Conservation (phyloP, 2,329 filamentous ascomycete species). For the Talaromyces islandicus region DNA sequence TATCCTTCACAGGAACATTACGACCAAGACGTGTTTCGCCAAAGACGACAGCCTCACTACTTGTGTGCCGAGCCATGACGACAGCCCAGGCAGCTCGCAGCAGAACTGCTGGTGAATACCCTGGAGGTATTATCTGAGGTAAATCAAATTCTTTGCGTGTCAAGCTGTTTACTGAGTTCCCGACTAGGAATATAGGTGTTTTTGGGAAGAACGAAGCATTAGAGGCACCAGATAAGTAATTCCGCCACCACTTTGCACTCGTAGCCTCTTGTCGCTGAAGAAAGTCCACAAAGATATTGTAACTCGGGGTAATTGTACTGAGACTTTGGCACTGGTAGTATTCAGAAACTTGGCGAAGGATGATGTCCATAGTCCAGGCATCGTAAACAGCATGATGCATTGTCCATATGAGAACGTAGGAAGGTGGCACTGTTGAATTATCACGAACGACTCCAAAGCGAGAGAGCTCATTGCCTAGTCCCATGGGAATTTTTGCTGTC, state of each 20-base stretch:
- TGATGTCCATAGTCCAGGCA: background rate
- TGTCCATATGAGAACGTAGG: background rate
- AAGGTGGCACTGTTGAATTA: background rate
- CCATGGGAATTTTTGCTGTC: background rate
- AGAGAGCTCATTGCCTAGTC: background rate
- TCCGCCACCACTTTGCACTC: background rate
- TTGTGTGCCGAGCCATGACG: background rate
- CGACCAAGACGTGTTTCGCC: background rate
- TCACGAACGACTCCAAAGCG: background rate
- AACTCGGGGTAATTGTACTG: background rate
- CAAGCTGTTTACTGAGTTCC: no score
- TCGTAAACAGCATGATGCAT: conserved; percentile 3
- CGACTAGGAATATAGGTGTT: background rate
- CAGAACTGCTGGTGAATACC: background rate
- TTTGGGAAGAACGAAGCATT: background rate
- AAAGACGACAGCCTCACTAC: background rate
- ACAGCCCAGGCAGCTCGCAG: background rate
- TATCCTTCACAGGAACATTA: background rate
- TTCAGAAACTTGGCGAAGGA: background rate
- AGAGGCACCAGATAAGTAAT: background rate
- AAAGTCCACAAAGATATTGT: background rate
- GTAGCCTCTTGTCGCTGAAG: background rate
- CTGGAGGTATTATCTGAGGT: background rate
- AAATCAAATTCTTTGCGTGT: background rate
- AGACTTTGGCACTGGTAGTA: no score